Base-by-base conservation (phyloP, 345 rosid species). In the Conringia planisiliqua region DNA sequence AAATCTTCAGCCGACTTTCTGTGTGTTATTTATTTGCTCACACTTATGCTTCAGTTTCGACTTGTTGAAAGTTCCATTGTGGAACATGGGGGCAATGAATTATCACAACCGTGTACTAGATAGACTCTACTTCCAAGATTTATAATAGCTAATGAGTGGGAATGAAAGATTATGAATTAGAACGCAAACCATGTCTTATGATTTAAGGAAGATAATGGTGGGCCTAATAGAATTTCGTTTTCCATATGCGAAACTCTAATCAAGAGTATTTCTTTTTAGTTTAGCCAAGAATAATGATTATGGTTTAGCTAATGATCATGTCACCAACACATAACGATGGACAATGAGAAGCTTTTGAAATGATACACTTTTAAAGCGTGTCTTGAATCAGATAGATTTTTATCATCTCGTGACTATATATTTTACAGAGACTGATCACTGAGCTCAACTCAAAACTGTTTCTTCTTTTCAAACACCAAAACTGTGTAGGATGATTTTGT, bases 171-270 rank as follows among this genome's bases (percentile, higher is more conserved):
- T 52, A 13, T 52, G 58, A 54, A 54, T 13, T 26, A 27, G 10
- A 52, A 52, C 35, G 59, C 18, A 59, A 75, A 39, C 32, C 39
- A 68, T 51, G 58, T 46, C n/a, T 46, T 26, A 46, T 66, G 66
- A 66, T 74, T 32, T 17, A 40, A 29, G 56, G 7, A 47, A 67
- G 73, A 75, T 52, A 67, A 38, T 29, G 62, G 47, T 40, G 63
- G 62, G 46, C 46, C 74, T 73, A 33, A 24, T 24, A 44, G 58
- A 43, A 17, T 46, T 46, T 54, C 26, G 59, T 30, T 73, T 36
- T 55, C 56, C 11, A 73, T 14, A 55, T 42, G 71, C 58, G 38
- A 54, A 72, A 30, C 26, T 50, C 38, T 73, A 30, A 20, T 64
- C 16, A 44, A 66, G 35, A 7, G 24, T 22, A 22, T 22, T 32